phyloP scores from a whole-genome alignment of 495 filamentous ascomycete species.

The Astrothelium subdiscretum region DNA sequence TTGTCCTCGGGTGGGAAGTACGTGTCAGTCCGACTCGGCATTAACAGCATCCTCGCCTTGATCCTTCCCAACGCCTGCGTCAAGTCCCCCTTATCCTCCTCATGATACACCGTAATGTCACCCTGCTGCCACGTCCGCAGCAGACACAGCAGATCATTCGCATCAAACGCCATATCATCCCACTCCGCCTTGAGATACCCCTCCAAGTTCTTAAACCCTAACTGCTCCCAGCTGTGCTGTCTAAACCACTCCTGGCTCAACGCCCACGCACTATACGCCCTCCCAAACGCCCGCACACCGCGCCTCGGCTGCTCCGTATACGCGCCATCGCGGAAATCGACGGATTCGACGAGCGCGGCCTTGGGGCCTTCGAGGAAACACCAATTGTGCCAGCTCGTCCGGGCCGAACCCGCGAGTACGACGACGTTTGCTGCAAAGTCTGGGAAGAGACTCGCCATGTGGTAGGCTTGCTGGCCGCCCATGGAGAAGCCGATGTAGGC shows the following conservation, averaged over 20 bases:
- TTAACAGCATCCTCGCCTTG: slow-evolving; percentile 31
- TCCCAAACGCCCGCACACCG: slow-evolving; percentile 32
- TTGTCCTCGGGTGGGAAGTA: slow-evolving; percentile 37
- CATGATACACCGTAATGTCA: slow-evolving; percentile 26
- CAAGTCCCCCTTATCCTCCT: slow-evolving; percentile 26
- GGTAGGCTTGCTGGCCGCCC: slow-evolving; percentile 40
- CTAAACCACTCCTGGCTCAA: slow-evolving; percentile 34
- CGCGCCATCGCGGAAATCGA: slow-evolving; percentile 32
- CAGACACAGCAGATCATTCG: slow-evolving; percentile 33
- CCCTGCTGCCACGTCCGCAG: slow-evolving; percentile 37
- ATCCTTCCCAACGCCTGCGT: slow-evolving; percentile 30
- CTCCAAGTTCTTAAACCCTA: slow-evolving; percentile 27
- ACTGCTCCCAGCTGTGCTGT: slow-evolving; percentile 26
- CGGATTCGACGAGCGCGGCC: slow-evolving; percentile 28
- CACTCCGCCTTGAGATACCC: slow-evolving; percentile 29
- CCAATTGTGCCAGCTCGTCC: slow-evolving; percentile 36
- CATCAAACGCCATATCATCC: slow-evolving; percentile 27
- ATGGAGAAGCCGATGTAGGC: slow-evolving; percentile 36
- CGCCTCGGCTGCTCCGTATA: slow-evolving; percentile 22
- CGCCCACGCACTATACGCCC: slow-evolving; percentile 36
- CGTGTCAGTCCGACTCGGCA: slow-evolving; percentile 35
- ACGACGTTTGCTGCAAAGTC: slow-evolving; percentile 30
- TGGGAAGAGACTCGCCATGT: slow-evolving; percentile 33
- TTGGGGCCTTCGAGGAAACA: slow-evolving; percentile 38
- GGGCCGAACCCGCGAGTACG: slow-evolving; percentile 30